phyloP scores from a whole-genome alignment of 2,329 filamentous ascomycete genomes.

The Exophiala bonariae region DNA sequence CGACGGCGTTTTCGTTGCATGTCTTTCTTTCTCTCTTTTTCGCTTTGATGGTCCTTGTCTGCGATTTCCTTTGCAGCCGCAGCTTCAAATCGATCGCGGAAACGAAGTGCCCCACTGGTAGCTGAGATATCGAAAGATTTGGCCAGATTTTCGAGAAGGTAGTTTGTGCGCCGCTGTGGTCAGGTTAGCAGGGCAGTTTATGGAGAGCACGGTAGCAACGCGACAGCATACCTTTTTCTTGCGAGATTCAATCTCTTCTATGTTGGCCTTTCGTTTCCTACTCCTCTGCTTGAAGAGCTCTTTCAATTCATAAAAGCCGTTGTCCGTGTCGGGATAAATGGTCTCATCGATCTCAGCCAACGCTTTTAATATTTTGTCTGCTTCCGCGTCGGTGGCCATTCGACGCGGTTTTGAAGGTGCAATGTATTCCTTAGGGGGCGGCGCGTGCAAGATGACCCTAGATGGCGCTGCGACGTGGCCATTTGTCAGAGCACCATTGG shows the following conservation, averaged over 20 bases:
- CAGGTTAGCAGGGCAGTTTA: slow-evolving; percentile 8
- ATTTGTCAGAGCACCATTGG: slow-evolving; percentile 24
- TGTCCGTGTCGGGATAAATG: slow-evolving; percentile 56
- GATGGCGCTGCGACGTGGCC: slow-evolving; percentile 12
- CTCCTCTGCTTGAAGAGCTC: slow-evolving; percentile 54
- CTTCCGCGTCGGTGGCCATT: slow-evolving; percentile 59
- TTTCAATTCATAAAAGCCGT: slow-evolving; percentile 52
- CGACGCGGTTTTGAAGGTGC: slow-evolving; percentile 59
- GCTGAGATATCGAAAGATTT: slow-evolving; percentile 67
- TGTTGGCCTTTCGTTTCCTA: slow-evolving; percentile 68
- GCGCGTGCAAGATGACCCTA: slow-evolving; percentile 43
- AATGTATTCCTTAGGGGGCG: slow-evolving; percentile 52
- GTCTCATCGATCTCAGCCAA: slow-evolving; percentile 60
- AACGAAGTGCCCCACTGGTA: slow-evolving; percentile 71
- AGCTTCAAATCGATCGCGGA: slow-evolving; percentile 73
- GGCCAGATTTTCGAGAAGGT: slow-evolving; percentile 57
- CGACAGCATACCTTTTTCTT: slow-evolving; percentile 59
- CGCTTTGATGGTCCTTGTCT: slow-evolving; percentile 83
- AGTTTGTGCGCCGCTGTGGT: slow-evolving; percentile 57
- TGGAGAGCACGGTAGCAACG: slow-evolving; percentile 1
- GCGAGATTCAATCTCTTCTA: slow-evolving; percentile 62
- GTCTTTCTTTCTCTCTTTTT: slow-evolving; percentile 99
- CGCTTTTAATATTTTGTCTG: slow-evolving; percentile 67
- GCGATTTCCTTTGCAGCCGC: slow-evolving; percentile 84
- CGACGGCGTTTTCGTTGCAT: slow-evolving; percentile 97